A percentile compares a stretch with the other conserved stretches of the same genome.
Evolutionary conservation across 1,139 yeast genomes (phyloP).

Genomic region (Yamadazyma trypodendri): DNA sequence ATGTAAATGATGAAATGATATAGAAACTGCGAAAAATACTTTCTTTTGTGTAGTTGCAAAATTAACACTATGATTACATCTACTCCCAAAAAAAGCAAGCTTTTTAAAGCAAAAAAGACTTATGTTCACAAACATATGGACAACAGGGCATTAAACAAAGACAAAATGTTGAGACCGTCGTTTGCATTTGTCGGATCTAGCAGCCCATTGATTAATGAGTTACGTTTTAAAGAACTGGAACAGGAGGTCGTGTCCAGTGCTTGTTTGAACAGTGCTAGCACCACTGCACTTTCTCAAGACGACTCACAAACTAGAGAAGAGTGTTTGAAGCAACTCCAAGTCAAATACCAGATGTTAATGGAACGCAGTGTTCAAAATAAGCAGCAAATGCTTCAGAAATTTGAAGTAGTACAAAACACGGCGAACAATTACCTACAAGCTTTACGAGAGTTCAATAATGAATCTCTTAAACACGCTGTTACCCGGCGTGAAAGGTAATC

Average conservation of each 20-base stretch:
- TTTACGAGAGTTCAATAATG: background rate
- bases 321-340: background rate
- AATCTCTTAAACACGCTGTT: background rate
- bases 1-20: conserved; percentile 6
- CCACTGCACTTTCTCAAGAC: too few relatives aligned
- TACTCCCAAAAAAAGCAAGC: background rate
- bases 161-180: background rate
- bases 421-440: background rate
- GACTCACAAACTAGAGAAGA: too few relatives aligned
- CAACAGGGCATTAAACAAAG: background rate
- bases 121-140: too few relatives aligned
- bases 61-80: conserved; percentile 2
- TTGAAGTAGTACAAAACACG: background rate
- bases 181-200: background rate
- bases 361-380: background rate
- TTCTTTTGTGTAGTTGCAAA: conserved; percentile 2
- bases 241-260: background rate
- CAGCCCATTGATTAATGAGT: background rate
- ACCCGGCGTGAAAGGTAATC: too few relatives aligned
- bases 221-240: background rate
- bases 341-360: background rate
- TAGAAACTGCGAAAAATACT: conserved; percentile 4
- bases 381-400: background rate
- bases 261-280: too few relatives aligned
- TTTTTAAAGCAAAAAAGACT: background rate